Evolutionary conservation across 148 eudicot genomes (phyloP).

Genomic region (Linanthus parryae): DNA sequence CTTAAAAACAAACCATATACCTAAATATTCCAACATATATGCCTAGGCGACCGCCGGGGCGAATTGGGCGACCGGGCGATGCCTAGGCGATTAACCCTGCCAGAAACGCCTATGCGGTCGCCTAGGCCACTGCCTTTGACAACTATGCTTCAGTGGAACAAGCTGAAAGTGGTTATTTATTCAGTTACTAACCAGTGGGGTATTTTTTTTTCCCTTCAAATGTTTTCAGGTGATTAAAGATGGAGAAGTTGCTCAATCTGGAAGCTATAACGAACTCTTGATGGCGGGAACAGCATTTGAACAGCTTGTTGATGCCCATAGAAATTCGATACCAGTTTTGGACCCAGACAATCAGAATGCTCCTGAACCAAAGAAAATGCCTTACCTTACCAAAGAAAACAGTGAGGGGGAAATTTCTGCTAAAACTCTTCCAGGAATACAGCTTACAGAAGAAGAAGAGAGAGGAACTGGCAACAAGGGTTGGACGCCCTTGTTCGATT

Average conservation of each 20-base stretch:
- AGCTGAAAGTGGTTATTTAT: too few species aligned
- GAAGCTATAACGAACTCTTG: constrained; percentile 45
- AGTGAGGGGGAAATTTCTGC: constrained; percentile 25
- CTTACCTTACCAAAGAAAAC: constrained; percentile 15
- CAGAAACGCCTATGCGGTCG: too few species aligned
- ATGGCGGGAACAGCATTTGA: constrained; percentile 51
- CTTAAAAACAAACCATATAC: too few species aligned
- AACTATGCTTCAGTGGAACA: too few species aligned
- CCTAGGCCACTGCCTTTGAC: too few species aligned
- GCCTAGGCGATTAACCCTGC: too few species aligned
- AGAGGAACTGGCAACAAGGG: constrained; percentile 42
- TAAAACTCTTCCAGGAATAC: constrained; percentile 20
- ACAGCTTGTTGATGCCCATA: constrained; percentile 59
- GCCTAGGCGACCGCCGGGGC: too few species aligned
- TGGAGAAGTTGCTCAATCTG: constrained; percentile 50
- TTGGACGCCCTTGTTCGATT: constrained; percentile 44
- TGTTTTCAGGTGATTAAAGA: too few species aligned
- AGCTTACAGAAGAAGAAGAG: constrained; percentile 59
- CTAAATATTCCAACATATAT: too few species aligned
- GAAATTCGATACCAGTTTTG: constrained; percentile 21
- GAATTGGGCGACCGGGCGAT: too few species aligned
- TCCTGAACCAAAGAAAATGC: constrained; percentile 7
- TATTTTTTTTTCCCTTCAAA: too few species aligned
- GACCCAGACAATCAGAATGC: constrained; percentile 11
- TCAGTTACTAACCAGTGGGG: too few species aligned